These are phyloP conservation scores for Citrus maxima DNA, from an alignment of 345 rosid species.

Conservation along the genomic window DNA sequence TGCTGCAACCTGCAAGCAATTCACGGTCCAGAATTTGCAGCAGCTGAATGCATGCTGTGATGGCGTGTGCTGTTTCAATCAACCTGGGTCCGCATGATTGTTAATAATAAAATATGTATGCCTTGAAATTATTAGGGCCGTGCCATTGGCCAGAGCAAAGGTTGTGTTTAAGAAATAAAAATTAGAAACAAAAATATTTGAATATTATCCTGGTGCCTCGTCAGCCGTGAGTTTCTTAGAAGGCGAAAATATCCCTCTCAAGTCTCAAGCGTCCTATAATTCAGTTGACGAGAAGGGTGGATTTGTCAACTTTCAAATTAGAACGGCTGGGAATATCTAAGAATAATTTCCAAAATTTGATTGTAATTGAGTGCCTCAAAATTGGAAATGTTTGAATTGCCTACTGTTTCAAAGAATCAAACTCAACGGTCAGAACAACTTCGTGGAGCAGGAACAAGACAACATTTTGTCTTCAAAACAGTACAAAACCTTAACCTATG, in stretches of 20 bases:
- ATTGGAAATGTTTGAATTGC: not conserved
- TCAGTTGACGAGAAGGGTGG: not conserved
- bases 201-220: not conserved
- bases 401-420: not conserved
- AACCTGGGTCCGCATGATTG: not conserved
- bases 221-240: not conserved
- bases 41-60: not conserved
- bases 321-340: not conserved
- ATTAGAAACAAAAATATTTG: not conserved
- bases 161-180: not conserved
- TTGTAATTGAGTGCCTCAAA: not conserved
- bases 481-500: no score
- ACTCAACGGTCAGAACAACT: not conserved
- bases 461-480: no score
- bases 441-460: no score
- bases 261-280: not conserved
- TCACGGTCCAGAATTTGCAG: slow-evolving; percentile 23
- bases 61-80: not conserved
- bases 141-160: not conserved
- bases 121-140: not conserved
- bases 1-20: slow-evolving; percentile 8
- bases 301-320: slow-evolving; percentile 10
- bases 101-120: not conserved
- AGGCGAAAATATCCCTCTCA: not conserved
- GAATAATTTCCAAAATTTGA: not conserved